Base-by-base conservation (phyloP, 1,284 basidiomycete genomes). In the Ceratorhiza oryzae-sativae region DNA sequence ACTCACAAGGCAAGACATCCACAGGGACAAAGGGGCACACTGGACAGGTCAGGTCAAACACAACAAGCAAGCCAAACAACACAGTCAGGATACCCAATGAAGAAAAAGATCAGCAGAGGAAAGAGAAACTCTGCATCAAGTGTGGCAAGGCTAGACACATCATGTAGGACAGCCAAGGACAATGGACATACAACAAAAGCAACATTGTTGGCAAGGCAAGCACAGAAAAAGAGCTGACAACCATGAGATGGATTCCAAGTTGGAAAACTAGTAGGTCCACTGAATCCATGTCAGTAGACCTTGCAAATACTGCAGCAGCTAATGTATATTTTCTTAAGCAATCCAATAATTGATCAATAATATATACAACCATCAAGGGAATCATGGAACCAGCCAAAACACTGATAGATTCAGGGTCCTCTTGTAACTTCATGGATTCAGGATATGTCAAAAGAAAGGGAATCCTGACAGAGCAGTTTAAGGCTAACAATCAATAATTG, bases 381-480 rank as follows among this genome's bases (percentile, higher is more conserved):
- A 58, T 58, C 55, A 58, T 41, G 36, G 55, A 58, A 39, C 56
- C 56, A 23, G 20, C 27, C 9, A 60, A 60, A 45, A 42, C 58
- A 42, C 39, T 60, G 20, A 60, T 60, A 2, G 58, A 60, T 39
- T 60, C 58, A 23, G 58, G 58, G n/a, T 49, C 61, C 10, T 49
- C 61, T 15, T 13, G 12, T n/a, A 65, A 65, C 32, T 65, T 65
- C 61, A 59, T 39, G 8, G 8, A 41, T 42, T 3, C 3, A 25
- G 39, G 25, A 4, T 39, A 20, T 12, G 12, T 23, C 9, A 39
- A 30, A 18, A 30, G 25, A 13, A 39, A 30, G 18, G 10, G 20
- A 4, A 25, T 42, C 13, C n/a, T n/a, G 39, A n/a, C 18, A 34
- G 12, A 4, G 10, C 15, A 30, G 10, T n/a, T 34, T n/a, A n/a